Base-by-base conservation (phyloP, 345 rosid species). In the Camelina neglecta region DNA sequence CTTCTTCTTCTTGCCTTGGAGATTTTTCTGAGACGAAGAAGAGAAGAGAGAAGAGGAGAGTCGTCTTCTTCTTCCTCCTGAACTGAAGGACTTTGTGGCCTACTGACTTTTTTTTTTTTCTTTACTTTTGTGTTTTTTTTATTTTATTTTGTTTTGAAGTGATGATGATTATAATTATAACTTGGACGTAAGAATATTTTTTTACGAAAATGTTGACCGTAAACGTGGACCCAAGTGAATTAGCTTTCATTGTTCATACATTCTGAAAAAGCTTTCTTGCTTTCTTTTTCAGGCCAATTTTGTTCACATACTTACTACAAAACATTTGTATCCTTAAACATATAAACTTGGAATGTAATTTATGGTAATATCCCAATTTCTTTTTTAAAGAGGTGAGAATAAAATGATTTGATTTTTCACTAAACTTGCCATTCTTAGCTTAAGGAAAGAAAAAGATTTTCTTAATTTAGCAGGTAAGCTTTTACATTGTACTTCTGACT, bases 51-150 rank as follows among this genome's bases (percentile, higher is more conserved):
- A 9, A 13, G 29, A 20, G 26, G 50, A 57, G 81, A 51, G 73
- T 66, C 69, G 77, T 59, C 73, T 59, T 72, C 73, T 59, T 72
- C 77, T 60, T 65, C 73, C 64, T 66, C 69, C 64, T 44, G 58
- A 66, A 67, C 73, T 51, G 33, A 69, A 68, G 63, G 79, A 75
- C 69, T 71, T 77, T 57, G 71, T 64, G 61, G 76, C 72, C 58
- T 72, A 53, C 63, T 49, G 67, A 65, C 63, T 65, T 71, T 56
- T 3, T 29, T 26, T 67, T 18, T 45, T 5, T 5, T 47, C 69
- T 42, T 42, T 42, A 10, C 48, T 11, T 69, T n/a, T 42, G 15
- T 29, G 31, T 29, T 29, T 29, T 26, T 26, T 26, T 26, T 26
- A 0, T 26, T 67, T 24, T 68, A 12, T 42, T 35, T 21, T 11